Evolutionary conservation across 371 early-diverging fungal species (phyloP), one percentile per base, ranked within the genome.

Genomic region (Mortierella polycephala): DNA sequence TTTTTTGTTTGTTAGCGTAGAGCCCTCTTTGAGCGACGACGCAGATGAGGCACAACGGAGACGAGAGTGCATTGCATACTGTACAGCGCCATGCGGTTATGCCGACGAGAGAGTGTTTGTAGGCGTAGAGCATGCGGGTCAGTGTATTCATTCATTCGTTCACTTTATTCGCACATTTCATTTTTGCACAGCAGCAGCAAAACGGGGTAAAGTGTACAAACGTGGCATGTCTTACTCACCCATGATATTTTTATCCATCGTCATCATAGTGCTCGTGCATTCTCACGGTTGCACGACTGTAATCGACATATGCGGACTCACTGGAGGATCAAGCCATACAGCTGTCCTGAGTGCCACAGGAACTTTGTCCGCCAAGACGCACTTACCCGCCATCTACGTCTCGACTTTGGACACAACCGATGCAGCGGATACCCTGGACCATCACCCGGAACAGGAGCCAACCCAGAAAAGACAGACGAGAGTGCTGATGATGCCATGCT

Each of bases 281-380:
- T 93, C 84, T 87, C 90, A 4, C 86, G 93, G 7, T 86, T 89
- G 63, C 91, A 93, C 64, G 92, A 96, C 81, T 86, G 95, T 46
- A 95, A 94, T 72, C 83, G 96, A 16, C 95, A 96, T 75, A 69
- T 81, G 21, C 88, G 90, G 47, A 83, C 90, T 12, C 91, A 91
- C 59, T 83, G 80, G 82, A 88, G 90, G 45, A 75, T 87, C 56
- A 90, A 89, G 71, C 88, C 90, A 14, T 88, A 84, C 74, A 79
- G 80, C 41, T 91, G 92, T 52, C 71, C 81, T 8, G 75, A 85
- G 40, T 95, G 95, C 71, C 73, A 83, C 40, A 92, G 92, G 69
- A 74, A 86, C 7, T 95, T 95, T 85, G 90, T 93, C 6, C 82
- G 95, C 30, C 89, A 87, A 67, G 95, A 95, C 67, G 94, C 94